Conservation (phyloP, 306 rosid genomes). For the Geum urbanum region DNA sequence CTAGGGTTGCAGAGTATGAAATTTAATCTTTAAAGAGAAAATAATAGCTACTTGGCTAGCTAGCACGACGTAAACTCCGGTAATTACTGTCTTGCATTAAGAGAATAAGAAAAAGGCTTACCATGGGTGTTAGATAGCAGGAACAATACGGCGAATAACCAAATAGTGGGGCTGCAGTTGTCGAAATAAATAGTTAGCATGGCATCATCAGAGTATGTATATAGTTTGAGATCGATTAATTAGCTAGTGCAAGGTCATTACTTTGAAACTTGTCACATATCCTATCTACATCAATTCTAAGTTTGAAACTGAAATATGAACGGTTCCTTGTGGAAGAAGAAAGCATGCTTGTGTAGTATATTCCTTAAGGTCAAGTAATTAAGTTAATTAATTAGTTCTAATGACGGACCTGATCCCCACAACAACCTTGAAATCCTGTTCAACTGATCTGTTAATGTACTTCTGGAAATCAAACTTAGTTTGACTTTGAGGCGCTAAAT, state of each 20-base stretch:
- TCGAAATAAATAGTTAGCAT: not conserved
- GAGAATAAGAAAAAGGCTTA: not conserved
- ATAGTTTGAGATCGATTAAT: not conserved
- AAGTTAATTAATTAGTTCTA: not conserved
- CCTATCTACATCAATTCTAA: not conserved
- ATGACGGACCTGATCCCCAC: constrained; percentile 73
- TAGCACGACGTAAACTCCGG: not conserved
- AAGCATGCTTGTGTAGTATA: not conserved
- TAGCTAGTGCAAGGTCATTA: too few relatives aligned
- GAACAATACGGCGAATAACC: constrained; percentile 28
- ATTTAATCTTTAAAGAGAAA: not conserved
- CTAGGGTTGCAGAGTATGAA: not conserved
- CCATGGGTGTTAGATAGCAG: constrained; percentile 26
- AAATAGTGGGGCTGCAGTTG: constrained; percentile 28
- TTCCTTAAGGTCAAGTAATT: not conserved
- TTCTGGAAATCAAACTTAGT: constrained; percentile 59
- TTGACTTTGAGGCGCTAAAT: constrained; percentile 74
- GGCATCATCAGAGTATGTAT: not conserved
- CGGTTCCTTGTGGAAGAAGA: not conserved
- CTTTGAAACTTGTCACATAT: not conserved
- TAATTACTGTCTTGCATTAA: not conserved
- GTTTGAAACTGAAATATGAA: not conserved
- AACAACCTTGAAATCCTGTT: constrained; percentile 80
- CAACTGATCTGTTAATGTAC: constrained; percentile 68
- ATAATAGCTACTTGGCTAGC: not conserved